Evolutionary conservation across 2,329 filamentous ascomycete genomes (phyloP).

Genomic region (Calonectria montana): DNA sequence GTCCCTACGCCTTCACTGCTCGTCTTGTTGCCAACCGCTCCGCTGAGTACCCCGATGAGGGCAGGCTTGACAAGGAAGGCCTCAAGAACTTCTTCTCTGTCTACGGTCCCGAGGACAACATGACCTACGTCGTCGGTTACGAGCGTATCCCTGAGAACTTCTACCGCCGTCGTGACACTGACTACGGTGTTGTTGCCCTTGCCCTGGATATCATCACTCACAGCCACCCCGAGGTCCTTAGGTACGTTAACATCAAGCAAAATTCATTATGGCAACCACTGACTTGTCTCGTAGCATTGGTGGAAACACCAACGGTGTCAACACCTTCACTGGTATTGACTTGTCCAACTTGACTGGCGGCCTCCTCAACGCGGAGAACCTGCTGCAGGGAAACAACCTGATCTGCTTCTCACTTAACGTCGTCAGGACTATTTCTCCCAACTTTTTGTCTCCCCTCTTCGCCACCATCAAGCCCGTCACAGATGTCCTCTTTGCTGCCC

Average conservation of each 20-base stretch:
- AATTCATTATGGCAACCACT: background rate
- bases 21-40: slow-evolving; percentile 59
- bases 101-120: slow-evolving; percentile 47
- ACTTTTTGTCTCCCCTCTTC: background rate
- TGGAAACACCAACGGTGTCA: slow-evolving; percentile 62
- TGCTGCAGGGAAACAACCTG: background rate
- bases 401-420: background rate
- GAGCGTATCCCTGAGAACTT: slow-evolving; percentile 65
- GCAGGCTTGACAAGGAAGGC: slow-evolving; percentile 43
- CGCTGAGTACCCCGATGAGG: slow-evolving; percentile 50
- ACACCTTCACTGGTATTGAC: slow-evolving; percentile 62
- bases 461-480: background rate
- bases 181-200: slow-evolving; percentile 59
- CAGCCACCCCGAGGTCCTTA: slow-evolving; percentile 54
- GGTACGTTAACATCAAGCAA: background rate
- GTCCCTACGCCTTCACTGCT: slow-evolving; percentile 58
- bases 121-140: slow-evolving; percentile 58
- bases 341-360: slow-evolving; percentile 53
- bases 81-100: slow-evolving; percentile 62
- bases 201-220: slow-evolving; percentile 53
- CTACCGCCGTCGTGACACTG: slow-evolving; percentile 54
- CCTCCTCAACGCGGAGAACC: background rate
- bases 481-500: background rate
- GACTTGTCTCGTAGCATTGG: slow-evolving; percentile 52
- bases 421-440: background rate